These are phyloP conservation scores for Wickerhamomyces rabaulensis DNA, from an alignment of 805 yeast genomes.

Conservation along the genomic window DNA sequence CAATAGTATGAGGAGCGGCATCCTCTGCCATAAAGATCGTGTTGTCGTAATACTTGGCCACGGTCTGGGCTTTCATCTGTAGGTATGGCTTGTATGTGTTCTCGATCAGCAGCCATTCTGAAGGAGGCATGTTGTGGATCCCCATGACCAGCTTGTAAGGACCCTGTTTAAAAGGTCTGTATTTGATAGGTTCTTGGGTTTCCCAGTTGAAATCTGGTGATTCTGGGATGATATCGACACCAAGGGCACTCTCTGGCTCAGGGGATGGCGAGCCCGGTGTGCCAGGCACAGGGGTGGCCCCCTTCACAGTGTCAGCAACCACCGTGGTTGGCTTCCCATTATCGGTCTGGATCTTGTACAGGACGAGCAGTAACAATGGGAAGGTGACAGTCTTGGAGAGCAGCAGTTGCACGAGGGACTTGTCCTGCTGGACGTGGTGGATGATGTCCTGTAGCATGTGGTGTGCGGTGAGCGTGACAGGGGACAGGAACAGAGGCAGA, in stretches of 20 bases:
- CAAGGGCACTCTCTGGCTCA: neutral
- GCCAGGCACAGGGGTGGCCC: neutral
- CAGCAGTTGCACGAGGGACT: neutral
- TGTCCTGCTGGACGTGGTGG: neutral
- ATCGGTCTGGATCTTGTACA: constrained; percentile 3
- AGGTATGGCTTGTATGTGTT: constrained; percentile 47
- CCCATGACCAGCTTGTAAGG: constrained; percentile 62
- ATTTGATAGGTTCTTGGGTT: constrained; percentile 36
- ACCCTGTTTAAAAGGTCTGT: constrained; percentile 58
- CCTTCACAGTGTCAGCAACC: neutral
- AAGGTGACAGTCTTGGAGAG: constrained; percentile 5
- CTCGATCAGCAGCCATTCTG: constrained; percentile 60
- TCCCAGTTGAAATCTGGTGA: constrained; percentile 39
- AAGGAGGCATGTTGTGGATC: constrained; percentile 39
- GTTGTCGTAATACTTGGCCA: constrained; percentile 28
- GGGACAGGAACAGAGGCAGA: neutral
- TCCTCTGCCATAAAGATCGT: constrained; percentile 30
- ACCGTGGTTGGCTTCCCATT: neutral
- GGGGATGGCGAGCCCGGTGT: neutral
- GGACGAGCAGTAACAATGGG: constrained; percentile 1
- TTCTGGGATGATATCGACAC: constrained; percentile 25
- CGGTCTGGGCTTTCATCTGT: constrained; percentile 31
- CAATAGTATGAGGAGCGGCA: constrained; percentile 18
- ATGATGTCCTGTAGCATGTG: neutral
- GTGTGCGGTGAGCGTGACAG: neutral